phyloP scores from a whole-genome alignment of 208 protist genomes.

The Endotrypanum monterogeii region DNA sequence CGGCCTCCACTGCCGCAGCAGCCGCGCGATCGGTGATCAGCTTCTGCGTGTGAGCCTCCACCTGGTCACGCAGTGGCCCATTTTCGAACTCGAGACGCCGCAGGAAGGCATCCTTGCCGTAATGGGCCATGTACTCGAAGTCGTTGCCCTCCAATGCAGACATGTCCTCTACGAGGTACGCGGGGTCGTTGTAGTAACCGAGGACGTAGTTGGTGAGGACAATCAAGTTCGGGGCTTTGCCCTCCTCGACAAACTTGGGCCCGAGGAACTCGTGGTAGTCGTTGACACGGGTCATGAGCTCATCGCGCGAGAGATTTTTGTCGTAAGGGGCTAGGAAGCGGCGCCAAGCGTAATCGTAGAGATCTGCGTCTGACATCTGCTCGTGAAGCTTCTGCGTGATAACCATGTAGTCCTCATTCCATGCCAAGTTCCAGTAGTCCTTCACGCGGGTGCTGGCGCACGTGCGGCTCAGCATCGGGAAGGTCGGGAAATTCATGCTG shows the following conservation, averaged over 20 bases:
- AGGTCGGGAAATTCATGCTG: slow-evolving; percentile 90
- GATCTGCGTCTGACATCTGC: slow-evolving; percentile 87
- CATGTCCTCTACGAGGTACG: slow-evolving; percentile 89
- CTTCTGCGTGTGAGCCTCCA: slow-evolving; percentile 89
- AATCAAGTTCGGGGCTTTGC: slow-evolving; percentile 90
- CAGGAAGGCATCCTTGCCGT: slow-evolving; percentile 91
- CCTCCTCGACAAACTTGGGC: slow-evolving; percentile 81
- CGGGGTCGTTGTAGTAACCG: slow-evolving; percentile 93
- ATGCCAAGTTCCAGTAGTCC: slow-evolving; percentile 92
- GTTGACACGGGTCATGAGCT: slow-evolving; percentile 81
- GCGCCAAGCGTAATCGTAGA: slow-evolving; percentile 91
- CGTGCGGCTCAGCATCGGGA: slow-evolving; percentile 83
- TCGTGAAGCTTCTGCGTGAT: slow-evolving; percentile 88
- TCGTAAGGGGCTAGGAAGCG: slow-evolving; percentile 89
- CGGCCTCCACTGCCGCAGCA: slow-evolving; percentile 38
- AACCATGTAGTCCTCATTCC: slow-evolving; percentile 93
- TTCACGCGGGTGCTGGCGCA: slow-evolving; percentile 84
- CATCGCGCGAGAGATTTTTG: slow-evolving; percentile 86
- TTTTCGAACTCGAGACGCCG: slow-evolving; percentile 94
- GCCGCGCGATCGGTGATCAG: slow-evolving; percentile 76
- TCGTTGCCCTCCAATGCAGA: slow-evolving; percentile 89
- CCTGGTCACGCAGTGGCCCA: slow-evolving; percentile 91
- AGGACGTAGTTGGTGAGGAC: slow-evolving; percentile 88
- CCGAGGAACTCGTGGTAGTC: slow-evolving; percentile 90
- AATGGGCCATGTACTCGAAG: slow-evolving; percentile 87